phyloP scores from a whole-genome alignment of 306 rosid species.

The Quercus berberidifolia region DNA sequence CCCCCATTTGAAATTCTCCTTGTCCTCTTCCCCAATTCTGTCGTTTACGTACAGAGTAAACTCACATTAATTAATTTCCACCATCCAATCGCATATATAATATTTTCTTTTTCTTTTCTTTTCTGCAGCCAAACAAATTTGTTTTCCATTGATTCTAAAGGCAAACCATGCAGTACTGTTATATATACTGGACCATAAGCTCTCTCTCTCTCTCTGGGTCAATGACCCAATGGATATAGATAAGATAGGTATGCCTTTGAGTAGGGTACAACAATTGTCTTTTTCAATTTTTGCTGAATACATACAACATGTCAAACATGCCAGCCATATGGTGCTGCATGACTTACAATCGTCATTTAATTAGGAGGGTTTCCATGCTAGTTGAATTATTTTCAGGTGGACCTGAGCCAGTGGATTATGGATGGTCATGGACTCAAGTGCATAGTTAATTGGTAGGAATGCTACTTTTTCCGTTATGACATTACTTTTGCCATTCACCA shows the following conservation, averaged over 20 bases:
- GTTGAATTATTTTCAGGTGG: slow-evolving; percentile 8
- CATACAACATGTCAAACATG: not conserved
- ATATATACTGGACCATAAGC: too few species aligned
- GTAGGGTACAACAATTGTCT: not conserved
- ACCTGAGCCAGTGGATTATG: not conserved
- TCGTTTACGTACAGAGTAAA: slow-evolving; percentile 12
- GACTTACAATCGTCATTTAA: not conserved
- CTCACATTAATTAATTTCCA: slow-evolving; percentile 9
- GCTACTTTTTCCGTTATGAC: not conserved
- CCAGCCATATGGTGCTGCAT: slow-evolving; percentile 10
- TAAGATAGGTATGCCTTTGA: not conserved
- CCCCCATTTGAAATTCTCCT: slow-evolving; percentile 10
- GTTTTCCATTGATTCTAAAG: not conserved
- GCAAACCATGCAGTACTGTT: slow-evolving; percentile 6
- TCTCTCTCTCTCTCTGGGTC: too few species aligned
- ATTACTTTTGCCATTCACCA: not conserved
- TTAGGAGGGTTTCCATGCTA: slow-evolving; percentile 1
- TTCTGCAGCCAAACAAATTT: not conserved
- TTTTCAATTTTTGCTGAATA: too few species aligned
- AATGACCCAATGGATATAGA: too few species aligned
- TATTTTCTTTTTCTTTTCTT: slow-evolving; percentile 2
- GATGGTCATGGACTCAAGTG: not conserved
- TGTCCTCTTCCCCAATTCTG: not conserved
- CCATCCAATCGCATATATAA: slow-evolving; percentile 5
- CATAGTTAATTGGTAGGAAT: not conserved